Evolutionary conservation across 345 rosid species (phyloP).

Genomic region (Arabidopsis arenosa): DNA sequence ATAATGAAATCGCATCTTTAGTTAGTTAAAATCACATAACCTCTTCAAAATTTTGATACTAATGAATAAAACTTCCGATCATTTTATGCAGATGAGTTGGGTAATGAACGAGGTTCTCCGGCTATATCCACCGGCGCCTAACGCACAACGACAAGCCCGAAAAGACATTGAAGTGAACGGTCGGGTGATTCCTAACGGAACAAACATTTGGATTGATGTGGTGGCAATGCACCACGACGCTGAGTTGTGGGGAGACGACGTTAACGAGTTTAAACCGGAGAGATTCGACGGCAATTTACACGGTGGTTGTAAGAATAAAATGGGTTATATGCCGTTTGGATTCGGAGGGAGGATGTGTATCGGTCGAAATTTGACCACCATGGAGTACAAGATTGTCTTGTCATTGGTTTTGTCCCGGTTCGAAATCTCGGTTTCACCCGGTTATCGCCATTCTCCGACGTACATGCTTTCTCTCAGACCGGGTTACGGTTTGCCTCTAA

Average conservation of each 20-base stretch:
- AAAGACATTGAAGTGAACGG: conserved; percentile 59
- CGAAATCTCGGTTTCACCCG: conserved; percentile 66
- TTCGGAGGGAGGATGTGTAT: conserved; percentile 97
- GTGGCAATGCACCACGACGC: conserved; percentile 94
- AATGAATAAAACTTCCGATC: not conserved
- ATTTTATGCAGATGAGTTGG: conserved; percentile 78
- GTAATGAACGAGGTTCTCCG: conserved; percentile 86
- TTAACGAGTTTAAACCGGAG: conserved; percentile 77
- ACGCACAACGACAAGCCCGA: conserved; percentile 79
- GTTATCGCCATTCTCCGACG: conserved; percentile 71
- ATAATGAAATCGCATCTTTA: not conserved
- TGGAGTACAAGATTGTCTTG: conserved; percentile 83
- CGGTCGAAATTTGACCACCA: conserved; percentile 67
- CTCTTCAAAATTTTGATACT: not conserved
- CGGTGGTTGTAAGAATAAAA: conserved; percentile 85
- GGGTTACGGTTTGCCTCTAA: conserved; percentile 68
- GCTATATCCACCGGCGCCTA: conserved; percentile 81
- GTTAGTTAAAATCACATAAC: not conserved
- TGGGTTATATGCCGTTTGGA: conserved; percentile 95
- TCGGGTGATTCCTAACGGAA: conserved; percentile 62
- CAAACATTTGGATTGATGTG: conserved; percentile 90
- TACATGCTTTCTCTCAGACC: conserved; percentile 81
- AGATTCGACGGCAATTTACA: conserved; percentile 66
- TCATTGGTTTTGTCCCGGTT: conserved; percentile 71
- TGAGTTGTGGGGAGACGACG: conserved; percentile 80